Base-by-base conservation (phyloP, 306 rosid species). In the Coriaria nepalensis region DNA sequence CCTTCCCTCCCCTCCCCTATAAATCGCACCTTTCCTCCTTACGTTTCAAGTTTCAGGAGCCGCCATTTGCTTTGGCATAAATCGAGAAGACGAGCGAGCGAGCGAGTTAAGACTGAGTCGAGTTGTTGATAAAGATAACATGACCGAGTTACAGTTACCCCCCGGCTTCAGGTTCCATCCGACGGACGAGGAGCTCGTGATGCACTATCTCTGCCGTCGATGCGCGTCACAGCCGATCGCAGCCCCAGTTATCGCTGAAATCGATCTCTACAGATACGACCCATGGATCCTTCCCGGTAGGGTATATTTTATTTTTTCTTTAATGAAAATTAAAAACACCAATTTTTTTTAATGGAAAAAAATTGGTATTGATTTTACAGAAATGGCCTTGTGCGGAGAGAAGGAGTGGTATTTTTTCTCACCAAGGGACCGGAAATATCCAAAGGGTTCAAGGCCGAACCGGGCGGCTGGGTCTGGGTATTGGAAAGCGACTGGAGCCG, bases 401-500 rank as follows among this genome's bases (percentile, higher is more conserved):
- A 92, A 85, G 8, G 98, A 85, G 68, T 92, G 98, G 98, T 92
- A 85, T 34, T 92, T 92, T 53, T 92, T 92, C 43, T 71, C 98
- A 0, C 98, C 94, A 0, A 55, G 98, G 33, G 98, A 92, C 34
- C 56, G 98, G 55, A 92, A 92, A 43, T 92, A 92, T 4, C 98
- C 98, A 0, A 92, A 92, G 64, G 96, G 98, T 35, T 92, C 98
- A 0, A 67, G 98, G 69, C 94, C 98, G 39, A 92, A 92, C 65
- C 76, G 98, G 69, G 87, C 98, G 3, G 98, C 98, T 0, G 98
- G 98, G 9, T 44, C 66, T 56, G 98, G 98, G 3, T 92, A 92
- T 46, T 92, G 96, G 98, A 92, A 92, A 73, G 98, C 96, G 40
- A 92, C 98, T 39, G 98, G 98, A 4, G 96, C 96, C 0, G 96